phyloP scores from a whole-genome alignment of 495 filamentous ascomycete genomes.

The Copromyces sp. region DNA sequence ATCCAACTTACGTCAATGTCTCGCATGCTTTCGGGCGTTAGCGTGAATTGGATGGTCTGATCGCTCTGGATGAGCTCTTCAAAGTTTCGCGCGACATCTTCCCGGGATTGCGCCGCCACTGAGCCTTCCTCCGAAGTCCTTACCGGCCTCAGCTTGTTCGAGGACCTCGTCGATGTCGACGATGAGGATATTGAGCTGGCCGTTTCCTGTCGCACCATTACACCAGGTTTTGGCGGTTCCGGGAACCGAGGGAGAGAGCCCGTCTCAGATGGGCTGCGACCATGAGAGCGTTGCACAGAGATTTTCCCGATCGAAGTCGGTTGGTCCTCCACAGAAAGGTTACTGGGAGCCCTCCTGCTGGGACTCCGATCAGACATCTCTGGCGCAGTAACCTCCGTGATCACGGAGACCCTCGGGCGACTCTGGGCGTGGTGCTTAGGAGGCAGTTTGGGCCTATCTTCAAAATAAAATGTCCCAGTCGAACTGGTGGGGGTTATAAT shows the following conservation, averaged over 20 bases:
- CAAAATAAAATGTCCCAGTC: slow-evolving; percentile 17
- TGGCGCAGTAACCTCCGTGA: not conserved
- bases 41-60: slow-evolving; percentile 85
- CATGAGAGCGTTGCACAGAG: slow-evolving; percentile 19
- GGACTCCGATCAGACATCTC: slow-evolving; percentile 28
- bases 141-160: slow-evolving; percentile 34
- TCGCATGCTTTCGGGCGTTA: slow-evolving; percentile 82
- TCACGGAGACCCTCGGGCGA: not conserved
- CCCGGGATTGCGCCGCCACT: slow-evolving; percentile 17
- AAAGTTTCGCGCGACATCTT: slow-evolving; percentile 46
- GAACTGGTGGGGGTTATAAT: slow-evolving; percentile 20
- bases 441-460: slow-evolving; percentile 19
- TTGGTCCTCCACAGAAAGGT: slow-evolving; percentile 14
- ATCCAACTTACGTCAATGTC: slow-evolving; percentile 63
- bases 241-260: slow-evolving; percentile 1
- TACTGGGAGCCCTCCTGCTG: slow-evolving; percentile 18
- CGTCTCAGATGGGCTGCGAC: slow-evolving; percentile 12
- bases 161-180: slow-evolving; percentile 31
- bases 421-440: slow-evolving; percentile 12
- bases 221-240: slow-evolving; percentile 5
- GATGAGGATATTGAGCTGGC: slow-evolving; percentile 21
- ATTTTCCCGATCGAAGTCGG: slow-evolving; percentile 23
- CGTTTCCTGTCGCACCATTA: slow-evolving; percentile 1
- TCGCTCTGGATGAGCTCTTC: slow-evolving; percentile 84
- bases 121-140: slow-evolving; percentile 43